Percentiles rank a stretch among this genome's conserved stretches.
These are phyloP conservation scores for Coemansia sp. DNA, from an alignment of 192 early-diverging fungal species.

Conservation along the genomic window DNA sequence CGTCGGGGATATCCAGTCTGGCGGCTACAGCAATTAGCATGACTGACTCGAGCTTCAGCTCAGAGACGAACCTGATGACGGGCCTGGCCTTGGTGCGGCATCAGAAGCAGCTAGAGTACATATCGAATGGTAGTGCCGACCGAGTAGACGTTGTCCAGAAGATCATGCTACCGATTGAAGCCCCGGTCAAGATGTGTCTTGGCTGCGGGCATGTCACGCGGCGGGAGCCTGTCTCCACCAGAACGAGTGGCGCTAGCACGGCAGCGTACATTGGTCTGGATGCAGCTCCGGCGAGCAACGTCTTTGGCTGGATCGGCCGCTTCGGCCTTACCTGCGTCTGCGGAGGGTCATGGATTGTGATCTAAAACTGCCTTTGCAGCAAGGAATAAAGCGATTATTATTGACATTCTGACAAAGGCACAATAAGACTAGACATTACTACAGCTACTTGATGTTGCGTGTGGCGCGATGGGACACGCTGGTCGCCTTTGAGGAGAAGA, in stretches of 20 bases:
- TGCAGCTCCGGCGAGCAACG: neutral
- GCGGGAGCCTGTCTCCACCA: neutral
- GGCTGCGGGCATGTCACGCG: slow-evolving; percentile 45
- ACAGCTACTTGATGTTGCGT: slow-evolving; percentile 26
- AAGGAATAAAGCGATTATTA: too few relatives aligned
- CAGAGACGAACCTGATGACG: neutral
- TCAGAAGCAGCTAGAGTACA: slow-evolving; percentile 10
- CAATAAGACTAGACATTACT: too few relatives aligned
- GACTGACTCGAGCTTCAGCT: neutral
- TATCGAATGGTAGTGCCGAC: slow-evolving; percentile 13
- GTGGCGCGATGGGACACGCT: slow-evolving; percentile 22
- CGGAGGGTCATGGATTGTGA: slow-evolving; percentile 40
- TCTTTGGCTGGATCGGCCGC: slow-evolving; percentile 31
- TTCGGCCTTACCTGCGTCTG: slow-evolving; percentile 44
- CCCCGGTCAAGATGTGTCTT: slow-evolving; percentile 27
- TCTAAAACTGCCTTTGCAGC: slow-evolving; percentile 8
- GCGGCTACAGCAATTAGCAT: neutral
- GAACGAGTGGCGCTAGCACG: neutral
- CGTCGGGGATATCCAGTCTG: slow-evolving; percentile 8
- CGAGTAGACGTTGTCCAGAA: slow-evolving; percentile 47
- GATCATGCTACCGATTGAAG: slow-evolving; percentile 31
- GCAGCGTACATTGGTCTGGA: neutral
- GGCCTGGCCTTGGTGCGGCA: slow-evolving; percentile 7
- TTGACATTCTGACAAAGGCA: too few relatives aligned
- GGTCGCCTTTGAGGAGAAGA: slow-evolving; percentile 29